Evolutionary conservation across 2,329 filamentous ascomycete species (phyloP), one percentile per base, ranked within the genome.

Genomic region (Trichoderma lentiforme): DNA sequence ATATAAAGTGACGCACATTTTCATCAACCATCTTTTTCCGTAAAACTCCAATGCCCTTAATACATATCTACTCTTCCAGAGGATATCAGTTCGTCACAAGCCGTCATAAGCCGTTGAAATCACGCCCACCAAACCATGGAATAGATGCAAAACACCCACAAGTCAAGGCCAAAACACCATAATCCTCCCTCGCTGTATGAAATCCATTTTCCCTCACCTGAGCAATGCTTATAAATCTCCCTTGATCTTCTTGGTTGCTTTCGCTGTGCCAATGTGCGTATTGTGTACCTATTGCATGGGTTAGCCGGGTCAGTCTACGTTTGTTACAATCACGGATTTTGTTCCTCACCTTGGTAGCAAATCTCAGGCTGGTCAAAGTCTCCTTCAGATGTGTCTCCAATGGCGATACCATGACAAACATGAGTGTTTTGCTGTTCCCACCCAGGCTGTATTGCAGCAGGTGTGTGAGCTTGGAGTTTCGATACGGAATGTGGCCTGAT

Each of bases 361-460:
- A 99, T 78, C 96, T 92, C 81, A 99, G 86, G 86, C 94, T 98
- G 58, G 95, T 97, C 80, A 98, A 85, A 3, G 95, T 98, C 86
- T 99, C 96, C 78, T 92, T 92, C 75, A 98, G 85, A 83, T 98
- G 96, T 6, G 91, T 92, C 83, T 97, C 93, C 72, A 98, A 85
- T 39, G 96, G 96, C 76, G 92, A 96, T 71, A 97, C 93, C 95
- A 98, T 98, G 80, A 98, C 94, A 81, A 99, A 97, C 96, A 99
- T 99, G 77, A 99, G 91, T 0, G 96, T 99, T 84, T 98, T 97
- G 76, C 92, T 96, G 81, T 97, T 98, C 18, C 96, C 96, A 4
- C 96, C 95, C 8, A 99, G 86, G 3, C 94, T 97, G 79, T 96
- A 97, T 88, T 98, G 94, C 47, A 99, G 87, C 61, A 99, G 87